These are phyloP conservation scores for Xylaria sp. DNA, from an alignment of 2,329 filamentous ascomycete species.

Conservation along the genomic window DNA sequence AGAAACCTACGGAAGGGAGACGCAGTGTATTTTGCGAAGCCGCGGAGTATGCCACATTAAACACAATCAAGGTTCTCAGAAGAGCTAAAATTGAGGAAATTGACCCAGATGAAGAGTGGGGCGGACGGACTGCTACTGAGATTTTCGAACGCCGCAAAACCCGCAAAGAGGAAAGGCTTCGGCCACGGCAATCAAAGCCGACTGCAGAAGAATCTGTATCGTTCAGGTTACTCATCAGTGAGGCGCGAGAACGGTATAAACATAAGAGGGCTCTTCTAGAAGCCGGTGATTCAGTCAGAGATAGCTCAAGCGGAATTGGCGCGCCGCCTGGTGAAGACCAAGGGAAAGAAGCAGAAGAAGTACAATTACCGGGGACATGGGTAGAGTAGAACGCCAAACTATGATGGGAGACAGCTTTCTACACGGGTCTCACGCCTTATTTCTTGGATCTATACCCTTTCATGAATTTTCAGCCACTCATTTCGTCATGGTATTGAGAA, in stretches of 20 bases:
- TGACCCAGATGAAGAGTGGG: background rate
- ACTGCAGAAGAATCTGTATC: background rate
- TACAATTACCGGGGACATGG: background rate
- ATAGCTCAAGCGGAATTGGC: background rate
- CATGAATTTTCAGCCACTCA: background rate
- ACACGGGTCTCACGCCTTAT: background rate
- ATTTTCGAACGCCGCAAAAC: background rate
- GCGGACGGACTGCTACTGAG: background rate
- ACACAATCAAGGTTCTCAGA: conserved; percentile 3
- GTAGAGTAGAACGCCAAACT: background rate
- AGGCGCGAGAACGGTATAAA: background rate
- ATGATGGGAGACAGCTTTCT: background rate
- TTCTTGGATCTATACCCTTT: background rate
- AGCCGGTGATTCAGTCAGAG: background rate
- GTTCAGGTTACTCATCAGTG: background rate
- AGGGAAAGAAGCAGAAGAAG: background rate
- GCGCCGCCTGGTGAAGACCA: background rate
- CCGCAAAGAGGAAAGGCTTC: background rate
- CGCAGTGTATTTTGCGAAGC: background rate
- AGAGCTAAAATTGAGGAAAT: background rate
- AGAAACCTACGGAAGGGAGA: background rate
- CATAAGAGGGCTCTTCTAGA: background rate
- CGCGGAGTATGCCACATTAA: background rate
- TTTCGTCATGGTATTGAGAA: background rate
- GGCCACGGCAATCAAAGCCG: background rate